phyloP scores from a whole-genome alignment of 169 alveolate species.

The Amoebophrya sp. region DNA sequence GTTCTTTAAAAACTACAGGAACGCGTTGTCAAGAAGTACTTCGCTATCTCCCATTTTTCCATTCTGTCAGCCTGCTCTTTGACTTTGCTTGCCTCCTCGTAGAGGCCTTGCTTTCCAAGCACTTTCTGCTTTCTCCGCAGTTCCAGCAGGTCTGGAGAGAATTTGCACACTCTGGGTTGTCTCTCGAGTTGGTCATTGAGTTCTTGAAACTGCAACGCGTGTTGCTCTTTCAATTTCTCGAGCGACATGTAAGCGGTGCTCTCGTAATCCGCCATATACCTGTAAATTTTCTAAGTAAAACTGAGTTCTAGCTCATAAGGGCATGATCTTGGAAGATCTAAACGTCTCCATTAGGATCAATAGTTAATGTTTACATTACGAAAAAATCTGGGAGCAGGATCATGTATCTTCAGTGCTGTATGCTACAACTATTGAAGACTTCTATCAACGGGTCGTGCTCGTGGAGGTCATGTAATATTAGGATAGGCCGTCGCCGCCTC shows the following conservation, averaged over 20 bases:
- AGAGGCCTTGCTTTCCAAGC: slow-evolving; percentile 42
- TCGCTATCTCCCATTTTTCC: slow-evolving; percentile 30
- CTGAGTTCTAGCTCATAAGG: too few species aligned
- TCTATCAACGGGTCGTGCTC: not conserved
- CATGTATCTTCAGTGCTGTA: too few species aligned
- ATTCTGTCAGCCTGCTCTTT: slow-evolving; percentile 42
- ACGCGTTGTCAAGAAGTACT: not conserved
- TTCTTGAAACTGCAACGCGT: not conserved
- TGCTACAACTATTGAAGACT: not conserved
- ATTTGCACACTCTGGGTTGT: slow-evolving; percentile 44
- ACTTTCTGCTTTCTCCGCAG: slow-evolving; percentile 44
- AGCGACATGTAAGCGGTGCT: slow-evolving; percentile 48
- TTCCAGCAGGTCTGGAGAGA: slow-evolving; percentile 44
- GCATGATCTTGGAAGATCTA: too few species aligned
- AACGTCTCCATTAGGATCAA: too few species aligned
- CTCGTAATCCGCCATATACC: slow-evolving; percentile 46
- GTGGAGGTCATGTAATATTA: not conserved
- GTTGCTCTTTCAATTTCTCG: slow-evolving; percentile 37
- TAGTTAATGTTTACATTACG: too few species aligned
- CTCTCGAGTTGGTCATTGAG: not conserved
- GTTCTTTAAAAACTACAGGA: not conserved
- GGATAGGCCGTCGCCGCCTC: not conserved
- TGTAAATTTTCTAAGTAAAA: too few species aligned
- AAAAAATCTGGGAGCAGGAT: too few species aligned
- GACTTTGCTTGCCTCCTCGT: slow-evolving; percentile 41